Evolutionary conservation across 352 stramenopile genomes (phyloP), one percentile per base, ranked within the genome.

Genomic region (Blastocystis sp.): DNA sequence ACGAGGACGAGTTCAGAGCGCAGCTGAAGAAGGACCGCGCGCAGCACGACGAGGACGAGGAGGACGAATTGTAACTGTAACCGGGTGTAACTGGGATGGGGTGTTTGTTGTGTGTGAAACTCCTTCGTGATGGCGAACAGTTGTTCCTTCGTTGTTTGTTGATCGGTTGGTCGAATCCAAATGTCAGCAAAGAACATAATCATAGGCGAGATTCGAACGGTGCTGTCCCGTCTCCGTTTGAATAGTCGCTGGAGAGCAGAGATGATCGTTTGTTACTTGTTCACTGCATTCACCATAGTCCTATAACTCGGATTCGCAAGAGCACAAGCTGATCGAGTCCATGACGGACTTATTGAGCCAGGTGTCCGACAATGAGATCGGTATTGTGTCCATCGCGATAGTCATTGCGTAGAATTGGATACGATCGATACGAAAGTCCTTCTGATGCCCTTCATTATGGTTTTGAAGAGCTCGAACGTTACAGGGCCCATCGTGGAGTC

Each of bases 1-100:
- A 93, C 29, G 91, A 92, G n/a, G 88, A 93, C 19, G 91, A 90
- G 59, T 80, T 80, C 70, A 35, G 59, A 80, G 70, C 50, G 26
- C 59, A 51, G 59, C n/a, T 85, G 6, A 85, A 85, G 74, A 85
- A 60, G 41, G 74, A 85, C 29, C 26, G 74, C 12, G 50, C 76
- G 62, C 19, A 67, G 45, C 24, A 60, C 35, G 67, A 78, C 24
- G 63, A 41, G n/a, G 66, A 77, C 3, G 66, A 77, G 16, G 66
- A 77, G 66, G 63, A 74, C 45, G 63, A 74, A 74, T 35, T 74
- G 63, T 74, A 74, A 74, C 45, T 24, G 63, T 74, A 50, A 74
- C n/a, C n/a, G n/a, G n/a, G n/a, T n/a, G n/a, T n/a, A n/a, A n/a
- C 45, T 77, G 66, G 50, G 33, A 55, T 77, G 16, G 45, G 16